These are phyloP conservation scores for Rubus parviflorus DNA, from an alignment of 306 rosid genomes.

Conservation along the genomic window DNA sequence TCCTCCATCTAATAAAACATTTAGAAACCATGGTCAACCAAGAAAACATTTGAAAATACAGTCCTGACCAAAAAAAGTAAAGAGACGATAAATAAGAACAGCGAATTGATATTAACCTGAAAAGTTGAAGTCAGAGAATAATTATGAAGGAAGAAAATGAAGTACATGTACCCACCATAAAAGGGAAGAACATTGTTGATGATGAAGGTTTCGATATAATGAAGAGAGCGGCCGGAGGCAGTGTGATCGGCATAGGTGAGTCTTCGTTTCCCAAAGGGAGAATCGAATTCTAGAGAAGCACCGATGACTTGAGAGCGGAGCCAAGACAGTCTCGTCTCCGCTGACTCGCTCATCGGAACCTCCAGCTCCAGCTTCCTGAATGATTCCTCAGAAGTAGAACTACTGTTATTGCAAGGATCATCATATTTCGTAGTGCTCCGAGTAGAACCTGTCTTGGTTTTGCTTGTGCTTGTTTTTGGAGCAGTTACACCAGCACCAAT, in stretches of 20 bases:
- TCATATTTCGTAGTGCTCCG: too few relatives aligned
- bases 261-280: constrained; percentile 60
- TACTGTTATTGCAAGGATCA: not conserved
- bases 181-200: constrained; percentile 64
- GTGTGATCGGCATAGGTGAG: constrained; percentile 85
- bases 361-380: constrained; percentile 32
- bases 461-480: not conserved
- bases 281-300: constrained; percentile 37
- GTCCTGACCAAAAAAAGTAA: not conserved
- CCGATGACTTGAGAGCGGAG: constrained; percentile 64
- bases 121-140: too few relatives aligned
- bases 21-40: too few relatives aligned
- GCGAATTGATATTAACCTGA: too few relatives aligned
- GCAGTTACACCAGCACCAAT: constrained; percentile 2
- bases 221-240: constrained; percentile 76
- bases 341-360: constrained; percentile 20
- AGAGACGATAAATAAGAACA: too few relatives aligned
- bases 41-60: too few relatives aligned
- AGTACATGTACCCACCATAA: constrained; percentile 42
- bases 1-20: too few relatives aligned
- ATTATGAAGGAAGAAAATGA: too few relatives aligned
- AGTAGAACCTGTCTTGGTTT: not conserved
- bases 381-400: constrained; percentile 4
- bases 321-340: constrained; percentile 51
- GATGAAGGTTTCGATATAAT: constrained; percentile 59